Percentiles rank a stretch among this genome's conserved stretches.
phyloP scores from a whole-genome alignment of 2,329 filamentous ascomycete genomes.

The Alternaria ventricosa region DNA sequence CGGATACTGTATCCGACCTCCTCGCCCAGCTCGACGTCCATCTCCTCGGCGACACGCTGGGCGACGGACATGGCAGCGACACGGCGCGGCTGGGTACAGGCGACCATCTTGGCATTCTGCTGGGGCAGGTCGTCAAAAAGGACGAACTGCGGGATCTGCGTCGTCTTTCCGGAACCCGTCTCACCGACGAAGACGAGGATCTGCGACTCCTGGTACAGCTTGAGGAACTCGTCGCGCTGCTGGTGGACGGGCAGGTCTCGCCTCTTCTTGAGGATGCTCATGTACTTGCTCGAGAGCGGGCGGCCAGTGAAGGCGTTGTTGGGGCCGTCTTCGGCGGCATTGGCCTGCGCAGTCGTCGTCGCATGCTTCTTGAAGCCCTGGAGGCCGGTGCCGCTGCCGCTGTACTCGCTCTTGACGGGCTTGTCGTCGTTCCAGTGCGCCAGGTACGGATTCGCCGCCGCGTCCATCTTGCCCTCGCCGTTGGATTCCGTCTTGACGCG shows the following conservation, averaged over 20 bases:
- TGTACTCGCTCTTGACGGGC: slow-evolving; percentile 40
- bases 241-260: slow-evolving; percentile 89
- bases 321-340: slow-evolving; percentile 77
- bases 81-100: slow-evolving; percentile 96
- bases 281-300: slow-evolving; percentile 81
- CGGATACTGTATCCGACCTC: slow-evolving; percentile 98
- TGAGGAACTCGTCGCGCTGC: slow-evolving; percentile 91
- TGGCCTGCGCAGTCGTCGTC: slow-evolving; percentile 78
- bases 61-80: slow-evolving; percentile 98
- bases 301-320: slow-evolving; percentile 84
- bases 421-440: slow-evolving; percentile 78
- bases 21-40: slow-evolving; percentile 86
- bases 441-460: slow-evolving; percentile 81
- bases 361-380: slow-evolving; percentile 75
- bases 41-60: slow-evolving; percentile 94
- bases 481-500: slow-evolving; percentile 52
- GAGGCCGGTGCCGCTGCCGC: slow-evolving; percentile 53
- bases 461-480: slow-evolving; percentile 53
- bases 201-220: slow-evolving; percentile 90
- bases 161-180: slow-evolving; percentile 99
- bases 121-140: slow-evolving; percentile 96
- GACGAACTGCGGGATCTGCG: slow-evolving; percentile 98
- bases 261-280: slow-evolving; percentile 83
- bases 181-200: slow-evolving; percentile 99
- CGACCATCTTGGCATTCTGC: slow-evolving; percentile 83